Conservation (phyloP, 2,329 filamentous ascomycete species). For the Nemania diffusa region DNA sequence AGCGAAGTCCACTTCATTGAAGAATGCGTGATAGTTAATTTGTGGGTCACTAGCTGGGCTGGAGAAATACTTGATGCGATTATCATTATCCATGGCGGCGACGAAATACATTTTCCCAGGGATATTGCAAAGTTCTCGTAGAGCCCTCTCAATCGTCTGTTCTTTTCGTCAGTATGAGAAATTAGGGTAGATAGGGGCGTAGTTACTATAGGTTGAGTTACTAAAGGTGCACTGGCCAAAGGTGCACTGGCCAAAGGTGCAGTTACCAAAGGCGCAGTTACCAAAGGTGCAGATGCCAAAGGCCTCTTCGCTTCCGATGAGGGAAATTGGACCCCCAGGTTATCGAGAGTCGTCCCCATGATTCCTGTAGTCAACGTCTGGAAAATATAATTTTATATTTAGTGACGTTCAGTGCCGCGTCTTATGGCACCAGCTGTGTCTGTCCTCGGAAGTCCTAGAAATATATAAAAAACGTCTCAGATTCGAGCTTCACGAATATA, state of each 20-base stretch:
- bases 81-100: slow-evolving; percentile 58
- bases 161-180: slow-evolving; percentile 32
- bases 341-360: slow-evolving; percentile 58
- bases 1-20: slow-evolving; percentile 57
- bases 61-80: slow-evolving; percentile 54
- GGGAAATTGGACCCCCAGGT: slow-evolving; percentile 53
- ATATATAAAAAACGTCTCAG: too few species aligned
- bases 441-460: background rate
- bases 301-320: slow-evolving; percentile 42
- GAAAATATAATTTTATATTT: background rate
- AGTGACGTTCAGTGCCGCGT: background rate
- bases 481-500: background rate
- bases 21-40: slow-evolving; percentile 56
- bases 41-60: slow-evolving; percentile 43
- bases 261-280: slow-evolving; percentile 38
- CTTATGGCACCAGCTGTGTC: background rate
- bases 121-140: slow-evolving; percentile 64
- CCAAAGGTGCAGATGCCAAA: slow-evolving; percentile 47
- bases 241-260: too few species aligned
- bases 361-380: slow-evolving; percentile 20
- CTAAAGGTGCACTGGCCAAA: slow-evolving; percentile 50
- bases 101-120: slow-evolving; percentile 64
- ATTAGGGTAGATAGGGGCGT: background rate
- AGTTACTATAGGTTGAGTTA: slow-evolving; percentile 55
- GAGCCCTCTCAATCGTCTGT: slow-evolving; percentile 62